Evolutionary conservation across 1,284 basidiomycete species (phyloP), one percentile per base, ranked within the genome.

Genomic region (Boletus smithii): DNA sequence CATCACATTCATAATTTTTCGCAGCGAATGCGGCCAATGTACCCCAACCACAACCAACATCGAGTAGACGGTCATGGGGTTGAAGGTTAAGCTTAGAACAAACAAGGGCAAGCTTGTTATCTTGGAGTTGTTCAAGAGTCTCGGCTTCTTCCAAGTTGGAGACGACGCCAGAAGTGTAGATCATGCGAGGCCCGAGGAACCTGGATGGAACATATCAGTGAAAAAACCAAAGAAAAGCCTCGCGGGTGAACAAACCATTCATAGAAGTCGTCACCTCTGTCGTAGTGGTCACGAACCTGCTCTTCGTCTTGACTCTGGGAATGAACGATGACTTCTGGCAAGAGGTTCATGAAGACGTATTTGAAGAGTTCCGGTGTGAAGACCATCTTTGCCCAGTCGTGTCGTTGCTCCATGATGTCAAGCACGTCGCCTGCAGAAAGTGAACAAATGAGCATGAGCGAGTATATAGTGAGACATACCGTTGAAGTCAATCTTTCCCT

Each of bases 31-130:
- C 85, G 41, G 84, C 80, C 47, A 99, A 83, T 1, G 97, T 98
- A 26, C 95, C 97, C 97, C 95, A 99, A 42, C 97, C 97, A 66
- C 97, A 99, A 29, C 95, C 95, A 56, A 97, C 91, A 61, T 94
- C 91, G 48, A 99, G 83, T 29, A 98, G 76, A 54, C 83, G 79
- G 69, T 95, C 92, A 1, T 77, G 77, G 20, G 90, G 81, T 64
- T 97, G 75, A 48, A 99, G 80, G 65, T 88, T 79, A 54, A 99
- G 84, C 72, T 99, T 99, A 62, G 88, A 88, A 74, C 95, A 98
- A 30, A 99, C 95, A 53, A 97, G 73, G 31, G 86, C 85, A 53
- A 98, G 83, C 70, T 99, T 99, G 81, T 99, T 99, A 72, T 99
- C 95, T 75, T 99, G 97, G 31, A 99, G 81, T 63, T 95, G 81